Evolutionary conservation across 2,329 filamentous ascomycete species (phyloP), one percentile per base, ranked within the genome.

Genomic region (Sporothrix luriei): DNA sequence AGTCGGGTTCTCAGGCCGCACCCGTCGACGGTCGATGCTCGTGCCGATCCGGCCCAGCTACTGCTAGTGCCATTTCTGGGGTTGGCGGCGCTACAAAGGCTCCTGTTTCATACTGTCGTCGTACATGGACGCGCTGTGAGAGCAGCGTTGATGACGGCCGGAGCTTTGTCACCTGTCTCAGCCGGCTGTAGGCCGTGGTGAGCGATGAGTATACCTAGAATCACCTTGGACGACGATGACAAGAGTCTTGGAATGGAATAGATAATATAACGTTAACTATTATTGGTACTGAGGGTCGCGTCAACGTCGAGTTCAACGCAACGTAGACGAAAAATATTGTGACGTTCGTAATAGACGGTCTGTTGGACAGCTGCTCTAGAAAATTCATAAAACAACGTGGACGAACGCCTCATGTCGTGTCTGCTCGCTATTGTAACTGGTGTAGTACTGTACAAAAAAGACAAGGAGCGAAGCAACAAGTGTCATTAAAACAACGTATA

Each of bases 81-180:
- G 57, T 62, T 7, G 57, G 46, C 13, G 21, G 57, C 21, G 57
- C 21, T 16, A n/a, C 14, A 2, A 21, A 62, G n/a, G 21, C 5
- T 11, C 19, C 38, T 2, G 9, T 6, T 16, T 10, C 21, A 24
- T n/a, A 9, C 19, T 13, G 6, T 26, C 57, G 57, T 24, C 21
- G 57, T 9, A 5, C 9, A 5, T 46, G 14, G 21, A 16, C 57
- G 13, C 40, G 57, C 11, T 40, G n/a, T 46, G 38, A 46, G 5
- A 62, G 57, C 38, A 62, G 38, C 13, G 21, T 38, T 26, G n/a
- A 62, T 19, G 57, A 62, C 16, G 38, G 33, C 21, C 57, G 38
- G n/a, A 62, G 57, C 40, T 62, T 62, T 46, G 57, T 62, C 13
- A 62, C 57, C n/a, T 62, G 57, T 5, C 40, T 46, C 38, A 62